Conservation (phyloP, 2,329 filamentous ascomycete genomes). For the Pezicula neosporulosa region DNA sequence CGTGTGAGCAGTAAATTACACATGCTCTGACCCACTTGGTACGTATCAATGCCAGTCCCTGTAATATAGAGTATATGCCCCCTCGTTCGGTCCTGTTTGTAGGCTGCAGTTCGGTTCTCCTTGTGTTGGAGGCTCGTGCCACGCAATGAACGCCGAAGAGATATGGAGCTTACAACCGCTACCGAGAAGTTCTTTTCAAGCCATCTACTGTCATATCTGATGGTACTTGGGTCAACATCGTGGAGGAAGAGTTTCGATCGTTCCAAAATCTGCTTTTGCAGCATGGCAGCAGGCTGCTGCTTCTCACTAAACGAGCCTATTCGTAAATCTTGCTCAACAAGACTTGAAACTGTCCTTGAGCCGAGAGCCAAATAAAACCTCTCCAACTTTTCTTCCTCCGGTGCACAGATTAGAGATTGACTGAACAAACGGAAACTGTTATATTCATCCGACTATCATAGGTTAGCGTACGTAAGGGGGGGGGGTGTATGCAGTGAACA, state of each 20-base stretch:
- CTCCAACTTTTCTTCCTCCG: slow-evolving; percentile 85
- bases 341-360: slow-evolving; percentile 68
- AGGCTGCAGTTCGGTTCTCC: slow-evolving; percentile 74
- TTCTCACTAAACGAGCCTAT: slow-evolving; percentile 59
- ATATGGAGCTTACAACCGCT: slow-evolving; percentile 73
- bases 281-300: slow-evolving; percentile 62
- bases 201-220: slow-evolving; percentile 88
- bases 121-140: slow-evolving; percentile 66
- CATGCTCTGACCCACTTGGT: slow-evolving; percentile 86
- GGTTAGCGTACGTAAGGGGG: slow-evolving; percentile 3
- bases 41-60: slow-evolving; percentile 69
- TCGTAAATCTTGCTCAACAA: slow-evolving; percentile 74
- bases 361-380: slow-evolving; percentile 81
- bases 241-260: slow-evolving; percentile 87
- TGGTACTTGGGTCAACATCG: slow-evolving; percentile 65
- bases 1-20: slow-evolving; percentile 76
- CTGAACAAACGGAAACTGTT: slow-evolving; percentile 88
- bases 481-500: neutral
- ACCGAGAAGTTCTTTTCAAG: slow-evolving; percentile 81
- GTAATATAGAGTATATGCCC: slow-evolving; percentile 72
- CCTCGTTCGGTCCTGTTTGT: slow-evolving; percentile 48
- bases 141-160: slow-evolving; percentile 71
- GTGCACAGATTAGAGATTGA: slow-evolving; percentile 76
- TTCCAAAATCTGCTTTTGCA: slow-evolving; percentile 82
- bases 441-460: slow-evolving; percentile 68